Percentiles rank a stretch among this genome's conserved stretches.
These are phyloP conservation scores for Dothiorella sarmentorum DNA, from an alignment of 2,329 filamentous ascomycete species.

Conservation along the genomic window DNA sequence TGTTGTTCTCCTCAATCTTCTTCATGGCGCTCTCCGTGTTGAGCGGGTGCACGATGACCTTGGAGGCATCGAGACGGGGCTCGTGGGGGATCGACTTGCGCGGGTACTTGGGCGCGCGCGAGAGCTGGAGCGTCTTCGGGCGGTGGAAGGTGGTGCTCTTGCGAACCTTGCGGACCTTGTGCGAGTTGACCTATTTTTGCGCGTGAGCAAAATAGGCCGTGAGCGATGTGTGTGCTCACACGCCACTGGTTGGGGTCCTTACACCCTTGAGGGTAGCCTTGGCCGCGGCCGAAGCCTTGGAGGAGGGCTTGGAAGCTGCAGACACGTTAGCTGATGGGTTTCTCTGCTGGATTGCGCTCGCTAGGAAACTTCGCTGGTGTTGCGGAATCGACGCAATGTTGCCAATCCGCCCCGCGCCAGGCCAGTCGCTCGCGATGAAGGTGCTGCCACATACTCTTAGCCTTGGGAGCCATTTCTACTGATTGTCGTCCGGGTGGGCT, in stretches of 20 bases:
- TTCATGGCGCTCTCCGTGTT: constrained; percentile 99
- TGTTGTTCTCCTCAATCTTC: constrained; percentile 99
- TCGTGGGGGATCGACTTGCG: constrained; percentile 90
- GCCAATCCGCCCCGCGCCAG: constrained; percentile 9
- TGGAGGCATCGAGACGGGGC: constrained; percentile 93
- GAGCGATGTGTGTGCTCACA: constrained; percentile 51
- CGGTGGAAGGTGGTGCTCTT: constrained; percentile 86
- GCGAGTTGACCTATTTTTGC: constrained; percentile 58
- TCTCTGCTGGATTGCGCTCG: neutral
- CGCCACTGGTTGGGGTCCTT: constrained; percentile 37
- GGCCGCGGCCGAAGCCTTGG: constrained; percentile 84
- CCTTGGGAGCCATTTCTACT: constrained; percentile 40
- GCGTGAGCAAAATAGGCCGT: constrained; percentile 45
- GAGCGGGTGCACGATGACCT: constrained; percentile 95
- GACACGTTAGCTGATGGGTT: constrained; percentile 28
- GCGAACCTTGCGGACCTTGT: constrained; percentile 93
- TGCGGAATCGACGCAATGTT: constrained; percentile 1
- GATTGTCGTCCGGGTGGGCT: constrained; percentile 30
- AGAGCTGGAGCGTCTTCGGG: constrained; percentile 92
- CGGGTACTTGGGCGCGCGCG: constrained; percentile 90
- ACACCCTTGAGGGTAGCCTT: constrained; percentile 96
- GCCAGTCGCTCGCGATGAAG: neutral
- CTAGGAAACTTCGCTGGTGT: constrained; percentile 17
- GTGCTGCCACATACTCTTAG: constrained; percentile 28
- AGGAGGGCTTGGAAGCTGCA: constrained; percentile 59